phyloP scores from a whole-genome alignment of 257 asterid species.

The Phtheirospermum japonicum region DNA sequence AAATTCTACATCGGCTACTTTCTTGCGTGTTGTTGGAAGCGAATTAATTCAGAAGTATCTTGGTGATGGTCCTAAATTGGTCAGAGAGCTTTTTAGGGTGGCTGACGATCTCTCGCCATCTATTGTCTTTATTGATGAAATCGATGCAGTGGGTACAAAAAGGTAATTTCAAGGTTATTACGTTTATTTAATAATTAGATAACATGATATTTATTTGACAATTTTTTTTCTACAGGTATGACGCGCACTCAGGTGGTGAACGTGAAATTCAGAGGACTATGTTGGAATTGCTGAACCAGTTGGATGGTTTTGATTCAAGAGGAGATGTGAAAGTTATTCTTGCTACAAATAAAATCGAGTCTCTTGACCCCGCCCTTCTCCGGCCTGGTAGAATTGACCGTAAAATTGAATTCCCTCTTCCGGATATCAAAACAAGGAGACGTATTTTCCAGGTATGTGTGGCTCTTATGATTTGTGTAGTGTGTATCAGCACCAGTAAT shows the following conservation, averaged over 20 bases:
- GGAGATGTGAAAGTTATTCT: slow-evolving; percentile 94
- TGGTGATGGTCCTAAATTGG: slow-evolving; percentile 96
- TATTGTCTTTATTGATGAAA: slow-evolving; percentile 89
- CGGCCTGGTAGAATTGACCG: slow-evolving; percentile 59
- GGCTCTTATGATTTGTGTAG: background rate
- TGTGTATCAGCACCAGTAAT: slow-evolving; percentile 4
- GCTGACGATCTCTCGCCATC: slow-evolving; percentile 95
- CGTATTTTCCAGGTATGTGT: slow-evolving; percentile 47
- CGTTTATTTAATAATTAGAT: background rate
- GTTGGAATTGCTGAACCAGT: slow-evolving; percentile 82
- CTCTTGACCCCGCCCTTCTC: slow-evolving; percentile 58
- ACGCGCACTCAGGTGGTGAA: slow-evolving; percentile 95
- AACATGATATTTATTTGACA: slow-evolving; percentile 16
- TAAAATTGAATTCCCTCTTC: slow-evolving; percentile 57
- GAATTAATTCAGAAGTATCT: slow-evolving; percentile 86
- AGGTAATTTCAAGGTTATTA: slow-evolving; percentile 41
- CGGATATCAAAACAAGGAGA: slow-evolving; percentile 55
- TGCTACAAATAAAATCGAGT: slow-evolving; percentile 82
- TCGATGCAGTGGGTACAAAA: slow-evolving; percentile 88
- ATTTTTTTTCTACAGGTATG: slow-evolving; percentile 47
- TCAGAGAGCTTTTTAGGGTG: slow-evolving; percentile 89
- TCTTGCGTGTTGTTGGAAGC: slow-evolving; percentile 94
- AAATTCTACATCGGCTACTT: slow-evolving; percentile 93
- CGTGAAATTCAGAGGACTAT: slow-evolving; percentile 96
- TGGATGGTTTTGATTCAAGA: slow-evolving; percentile 92